Evolutionary conservation across 108 stramenopile genomes (phyloP), one percentile per base, ranked within the genome.

Genomic region (Mediolabrus comicus): DNA sequence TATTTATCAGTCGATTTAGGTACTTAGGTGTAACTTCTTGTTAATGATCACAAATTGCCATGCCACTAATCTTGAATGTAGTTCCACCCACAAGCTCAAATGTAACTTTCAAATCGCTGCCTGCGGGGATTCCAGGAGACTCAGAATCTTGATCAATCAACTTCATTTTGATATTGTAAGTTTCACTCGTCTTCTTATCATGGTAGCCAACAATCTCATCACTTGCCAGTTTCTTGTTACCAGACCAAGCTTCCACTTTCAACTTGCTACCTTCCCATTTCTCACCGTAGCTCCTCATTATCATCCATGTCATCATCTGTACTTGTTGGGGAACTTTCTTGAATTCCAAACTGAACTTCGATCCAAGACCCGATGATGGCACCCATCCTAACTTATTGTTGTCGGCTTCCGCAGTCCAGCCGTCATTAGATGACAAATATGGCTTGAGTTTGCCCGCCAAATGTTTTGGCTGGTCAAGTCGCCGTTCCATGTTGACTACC

Each of bases 31-130:
- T n/a, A n/a, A n/a, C n/a, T n/a, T n/a, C n/a, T n/a, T 33, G 2
- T 36, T 46, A 78, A 61, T 78, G 77, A 65, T 71, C 77, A 43
- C 92, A 93, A 36, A 93, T 69, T 3, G 92, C 89, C 59, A 93
- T 75, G 35, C 92, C 92, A 66, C 84, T 77, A 16, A 93, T 79
- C 65, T 93, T 93, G 74, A 93, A 93, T n/a, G 87, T 87, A 13
- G 59, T 58, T 3, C 92, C 92, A 30, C 80, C 87, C 9, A 65
- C 66, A 26, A 90, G 59, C 52, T 75, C 65, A 60, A 85, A 61
- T n/a, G 6, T 62, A 13, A 81, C 59, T 30, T 64, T 72, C 43
- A 81, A 43, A 30, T 81, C 33, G 53, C 66, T 41, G 17, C 82
- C 54, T 22, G 52, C 29, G 24, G 29, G 30, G 10, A 65, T 59